Conservation (phyloP, 495 filamentous ascomycete genomes). For the Aspergillus ellipticus region DNA sequence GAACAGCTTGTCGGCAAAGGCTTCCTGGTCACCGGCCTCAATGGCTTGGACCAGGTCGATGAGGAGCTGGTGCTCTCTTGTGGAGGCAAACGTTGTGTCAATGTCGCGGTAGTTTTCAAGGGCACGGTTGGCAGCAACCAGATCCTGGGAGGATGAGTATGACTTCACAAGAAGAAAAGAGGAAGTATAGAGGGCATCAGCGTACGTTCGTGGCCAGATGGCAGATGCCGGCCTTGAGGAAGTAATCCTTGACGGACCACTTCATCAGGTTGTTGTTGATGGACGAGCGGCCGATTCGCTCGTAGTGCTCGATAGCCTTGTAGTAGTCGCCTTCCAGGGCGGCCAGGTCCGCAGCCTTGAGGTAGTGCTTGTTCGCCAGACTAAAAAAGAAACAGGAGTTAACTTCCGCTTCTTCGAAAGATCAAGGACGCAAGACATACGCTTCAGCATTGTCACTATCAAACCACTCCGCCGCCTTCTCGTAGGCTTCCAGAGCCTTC, state of each 20-base stretch:
- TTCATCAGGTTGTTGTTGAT: constrained; percentile 81
- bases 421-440: constrained; percentile 41
- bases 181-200: background rate
- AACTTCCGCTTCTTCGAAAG: background rate
- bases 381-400: constrained; percentile 31
- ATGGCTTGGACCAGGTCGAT: constrained; percentile 68
- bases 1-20: constrained; percentile 80
- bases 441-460: constrained; percentile 82
- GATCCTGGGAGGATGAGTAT: constrained; percentile 45
- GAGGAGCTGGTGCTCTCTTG: constrained; percentile 76
- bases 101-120: constrained; percentile 78
- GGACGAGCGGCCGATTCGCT: constrained; percentile 67
- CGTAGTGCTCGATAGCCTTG: constrained; percentile 75
- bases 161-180: background rate
- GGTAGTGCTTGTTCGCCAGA: constrained; percentile 82
- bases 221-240: constrained; percentile 85
- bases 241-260: constrained; percentile 89
- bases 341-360: constrained; percentile 84
- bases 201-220: constrained; percentile 65
- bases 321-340: constrained; percentile 77
- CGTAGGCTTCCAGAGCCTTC: constrained; percentile 72
- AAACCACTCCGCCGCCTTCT: constrained; percentile 81
- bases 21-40: constrained; percentile 69
- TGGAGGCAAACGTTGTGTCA: constrained; percentile 69
- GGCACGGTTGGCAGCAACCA: constrained; percentile 70